Base-by-base conservation (phyloP, 2,329 filamentous ascomycete genomes). In the Hymenotorrendiella dingleyae region DNA sequence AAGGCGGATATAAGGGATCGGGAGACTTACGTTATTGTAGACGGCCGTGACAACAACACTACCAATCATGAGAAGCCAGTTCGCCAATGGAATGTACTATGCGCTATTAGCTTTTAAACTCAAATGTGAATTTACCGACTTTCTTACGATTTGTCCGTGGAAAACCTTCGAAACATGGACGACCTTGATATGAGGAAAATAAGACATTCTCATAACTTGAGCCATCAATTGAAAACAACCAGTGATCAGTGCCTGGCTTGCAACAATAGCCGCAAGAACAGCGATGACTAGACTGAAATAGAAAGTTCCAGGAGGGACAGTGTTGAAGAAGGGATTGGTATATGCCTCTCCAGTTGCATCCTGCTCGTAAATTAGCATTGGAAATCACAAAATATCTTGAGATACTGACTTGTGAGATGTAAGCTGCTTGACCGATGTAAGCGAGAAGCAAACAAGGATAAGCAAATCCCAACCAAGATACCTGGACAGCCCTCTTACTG, bases 231-330 rank as follows among this genome's bases (percentile, higher is more conserved):
- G 83, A 50, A 89, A 89, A 0, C 80, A 79, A 6, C 77, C 80
- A 0, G 85, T 89, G 38, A 89, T 87, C 65, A 89, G 82, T 8
- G 85, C 85, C 52, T 90, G 85, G 4, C 80, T 85, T 1, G 85
- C 85, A 9, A 90, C 84, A 52, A 89, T 78, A 20, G 83, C 82
- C 4, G 82, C 82, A 3, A 84, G 64, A 7, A 88, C 72, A 0
- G 84, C 82, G 36, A 88, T 64, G 3, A 89, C 70, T 21, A 90
- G 65, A 42, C 74, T 76, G 4, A 81, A 81, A 54, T 83, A 85
- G 17, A 88, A 68, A 56, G 76, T 80, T 3, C 82, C 82, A 0
- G 76, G 76, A 0, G 84, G 83, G 0, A 80, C 77, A 0, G 78
- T 74, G 50, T 83, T 76, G 65, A 84, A 90, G 58, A 90, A 87